These are phyloP conservation scores for Venturia pyrina DNA, from an alignment of 2,329 filamentous ascomycete species.

Conservation along the genomic window DNA sequence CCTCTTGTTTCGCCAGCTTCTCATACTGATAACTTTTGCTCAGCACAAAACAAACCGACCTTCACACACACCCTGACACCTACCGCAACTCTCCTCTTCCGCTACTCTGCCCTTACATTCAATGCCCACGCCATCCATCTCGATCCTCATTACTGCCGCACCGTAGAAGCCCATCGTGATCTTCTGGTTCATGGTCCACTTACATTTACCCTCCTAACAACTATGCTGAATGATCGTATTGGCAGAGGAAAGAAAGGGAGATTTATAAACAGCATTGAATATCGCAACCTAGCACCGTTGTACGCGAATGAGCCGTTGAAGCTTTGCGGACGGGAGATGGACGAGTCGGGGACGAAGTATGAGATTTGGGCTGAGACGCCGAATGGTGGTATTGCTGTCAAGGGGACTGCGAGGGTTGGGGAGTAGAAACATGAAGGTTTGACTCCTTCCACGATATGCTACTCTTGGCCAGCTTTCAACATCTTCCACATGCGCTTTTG, in stretches of 20 bases:
- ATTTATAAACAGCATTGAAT: constrained; percentile 52
- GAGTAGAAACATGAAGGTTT: background rate
- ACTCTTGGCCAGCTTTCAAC: no score
- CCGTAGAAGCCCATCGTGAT: constrained; percentile 63
- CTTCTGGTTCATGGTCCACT: constrained; percentile 83
- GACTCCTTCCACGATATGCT: no score
- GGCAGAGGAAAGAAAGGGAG: constrained; percentile 16
- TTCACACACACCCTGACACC: constrained; percentile 54
- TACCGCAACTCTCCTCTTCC: constrained; percentile 65
- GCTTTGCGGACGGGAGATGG: constrained; percentile 51
- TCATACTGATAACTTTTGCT: constrained; percentile 16
- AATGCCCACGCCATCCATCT: constrained; percentile 91
- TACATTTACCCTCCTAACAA: constrained; percentile 65
- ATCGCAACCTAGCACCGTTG: constrained; percentile 72
- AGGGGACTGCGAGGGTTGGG: constrained; percentile 23
- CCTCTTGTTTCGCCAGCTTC: constrained; percentile 20
- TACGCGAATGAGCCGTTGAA: constrained; percentile 63
- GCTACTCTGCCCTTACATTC: constrained; percentile 83
- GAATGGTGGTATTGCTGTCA: constrained; percentile 34
- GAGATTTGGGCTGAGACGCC: constrained; percentile 33
- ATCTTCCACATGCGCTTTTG: no score
- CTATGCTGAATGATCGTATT: constrained; percentile 43
- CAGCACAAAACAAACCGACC: constrained; percentile 40
- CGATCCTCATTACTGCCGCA: constrained; percentile 58
- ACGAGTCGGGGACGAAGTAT: constrained; percentile 26